phyloP scores from a whole-genome alignment of 352 stramenopile genomes.

The Phytophthora pluvialis region DNA sequence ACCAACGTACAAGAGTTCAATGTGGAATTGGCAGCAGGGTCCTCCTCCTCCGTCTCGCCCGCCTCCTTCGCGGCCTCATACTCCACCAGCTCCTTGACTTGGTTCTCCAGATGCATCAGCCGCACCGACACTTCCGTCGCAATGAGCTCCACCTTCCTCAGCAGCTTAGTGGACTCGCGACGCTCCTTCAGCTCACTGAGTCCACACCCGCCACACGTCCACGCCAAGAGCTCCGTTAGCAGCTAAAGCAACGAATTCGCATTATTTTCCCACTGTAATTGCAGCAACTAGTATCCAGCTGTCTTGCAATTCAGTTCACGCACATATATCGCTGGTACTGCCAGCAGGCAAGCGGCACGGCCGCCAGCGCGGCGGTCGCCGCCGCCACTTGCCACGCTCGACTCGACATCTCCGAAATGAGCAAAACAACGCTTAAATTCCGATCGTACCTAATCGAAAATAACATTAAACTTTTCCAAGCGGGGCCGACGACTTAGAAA shows the following conservation, averaged over 20 bases:
- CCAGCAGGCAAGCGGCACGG: slow-evolving; percentile 50
- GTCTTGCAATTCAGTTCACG: background rate
- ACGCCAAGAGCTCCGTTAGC: slow-evolving; percentile 16
- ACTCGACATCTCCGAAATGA: slow-evolving; percentile 16
- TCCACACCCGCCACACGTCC: slow-evolving; percentile 14
- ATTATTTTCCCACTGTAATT: background rate
- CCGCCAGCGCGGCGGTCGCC: slow-evolving; percentile 30
- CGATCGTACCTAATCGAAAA: background rate
- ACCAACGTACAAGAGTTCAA: slow-evolving; percentile 70
- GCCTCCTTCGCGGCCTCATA: slow-evolving; percentile 46
- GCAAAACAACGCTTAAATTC: background rate
- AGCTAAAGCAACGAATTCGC: slow-evolving; percentile 2
- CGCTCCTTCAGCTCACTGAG: slow-evolving; percentile 35
- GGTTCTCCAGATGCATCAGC: slow-evolving; percentile 67
- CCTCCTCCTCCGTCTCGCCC: slow-evolving; percentile 23
- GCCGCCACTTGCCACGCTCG: slow-evolving; percentile 34
- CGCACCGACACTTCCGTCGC: slow-evolving; percentile 68
- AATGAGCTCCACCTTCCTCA: slow-evolving; percentile 79
- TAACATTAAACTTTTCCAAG: background rate
- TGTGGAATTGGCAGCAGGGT: slow-evolving; percentile 38
- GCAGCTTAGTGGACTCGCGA: slow-evolving; percentile 61
- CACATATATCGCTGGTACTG: slow-evolving; percentile 39
- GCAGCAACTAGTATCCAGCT: background rate
- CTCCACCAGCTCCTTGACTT: slow-evolving; percentile 65
- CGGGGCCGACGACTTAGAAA: slow-evolving; percentile 19